These are phyloP conservation scores for Musa itinerans DNA, from an alignment of 176 grass and related monocot genomes.

Conservation along the genomic window DNA sequence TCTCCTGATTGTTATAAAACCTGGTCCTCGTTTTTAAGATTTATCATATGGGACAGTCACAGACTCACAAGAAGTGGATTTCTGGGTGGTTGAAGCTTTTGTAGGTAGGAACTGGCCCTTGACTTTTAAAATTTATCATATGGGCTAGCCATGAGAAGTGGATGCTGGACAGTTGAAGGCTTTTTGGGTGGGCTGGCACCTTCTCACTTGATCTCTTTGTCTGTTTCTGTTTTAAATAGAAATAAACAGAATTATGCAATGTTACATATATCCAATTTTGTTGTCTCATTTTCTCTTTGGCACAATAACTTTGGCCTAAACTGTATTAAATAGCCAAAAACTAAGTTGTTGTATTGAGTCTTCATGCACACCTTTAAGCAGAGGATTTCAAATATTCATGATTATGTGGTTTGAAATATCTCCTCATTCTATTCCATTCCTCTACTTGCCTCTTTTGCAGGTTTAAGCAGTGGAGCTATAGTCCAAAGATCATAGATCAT, in stretches of 20 bases:
- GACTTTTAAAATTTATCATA: too few species aligned
- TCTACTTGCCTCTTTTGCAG: conserved; percentile 9
- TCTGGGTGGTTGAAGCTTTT: too few species aligned
- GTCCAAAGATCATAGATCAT: neutral
- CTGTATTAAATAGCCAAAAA: neutral
- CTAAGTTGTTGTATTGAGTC: neutral
- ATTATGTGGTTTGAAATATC: neutral
- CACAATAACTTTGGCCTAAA: neutral
- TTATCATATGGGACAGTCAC: too few species aligned
- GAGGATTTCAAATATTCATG: neutral
- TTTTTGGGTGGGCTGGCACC: too few species aligned
- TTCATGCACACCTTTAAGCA: neutral
- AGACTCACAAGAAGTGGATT: too few species aligned
- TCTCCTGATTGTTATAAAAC: too few species aligned
- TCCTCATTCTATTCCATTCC: neutral
- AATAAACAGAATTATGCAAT: too few species aligned
- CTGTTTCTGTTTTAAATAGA: too few species aligned
- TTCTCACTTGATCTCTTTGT: neutral
- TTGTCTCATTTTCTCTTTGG: neutral
- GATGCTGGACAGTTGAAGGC: too few species aligned
- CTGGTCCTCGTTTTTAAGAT: too few species aligned
- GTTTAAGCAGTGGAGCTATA: conserved; percentile 3
- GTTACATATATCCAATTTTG: neutral
- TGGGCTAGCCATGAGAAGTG: too few species aligned
- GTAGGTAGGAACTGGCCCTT: too few species aligned